phyloP scores from a whole-genome alignment of 345 rosid species.

The Eucalyptus fibrosa region DNA sequence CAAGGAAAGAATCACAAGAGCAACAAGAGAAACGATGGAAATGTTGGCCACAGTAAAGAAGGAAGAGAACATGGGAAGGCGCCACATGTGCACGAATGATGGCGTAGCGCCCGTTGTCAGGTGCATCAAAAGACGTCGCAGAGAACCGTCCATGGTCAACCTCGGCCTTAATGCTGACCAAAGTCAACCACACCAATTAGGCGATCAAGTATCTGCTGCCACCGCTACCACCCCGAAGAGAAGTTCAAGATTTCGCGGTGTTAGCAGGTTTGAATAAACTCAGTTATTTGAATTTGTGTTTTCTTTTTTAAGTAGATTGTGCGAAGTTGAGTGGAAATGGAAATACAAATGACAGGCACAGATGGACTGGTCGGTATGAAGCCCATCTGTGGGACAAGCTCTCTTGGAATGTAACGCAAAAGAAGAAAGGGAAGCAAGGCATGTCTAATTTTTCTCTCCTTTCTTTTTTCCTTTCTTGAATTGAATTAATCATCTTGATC shows the following conservation, averaged over 20 bases:
- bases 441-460: not conserved
- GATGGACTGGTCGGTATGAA: slow-evolving; percentile 62
- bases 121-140: slow-evolving; percentile 29
- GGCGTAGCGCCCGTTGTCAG: not conserved
- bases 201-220: slow-evolving; percentile 13
- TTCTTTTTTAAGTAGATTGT: not conserved
- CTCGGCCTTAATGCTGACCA: not conserved
- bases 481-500: not conserved
- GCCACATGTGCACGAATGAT: not conserved
- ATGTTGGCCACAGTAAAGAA: slow-evolving; percentile 11
- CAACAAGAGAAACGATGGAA: slow-evolving; percentile 5
- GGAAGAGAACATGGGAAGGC: slow-evolving; percentile 16
- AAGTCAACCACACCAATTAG: slow-evolving; percentile 6
- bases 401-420: slow-evolving; percentile 57
- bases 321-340: not conserved
- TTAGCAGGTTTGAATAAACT: slow-evolving; percentile 25
- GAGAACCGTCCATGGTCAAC: slow-evolving; percentile 9
- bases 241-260: slow-evolving; percentile 65
- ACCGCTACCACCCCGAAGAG: slow-evolving; percentile 43
- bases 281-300: not conserved
- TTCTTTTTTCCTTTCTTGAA: not conserved
- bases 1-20: not conserved
- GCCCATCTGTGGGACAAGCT: slow-evolving; percentile 71
- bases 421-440: slow-evolving; percentile 72
- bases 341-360: slow-evolving; percentile 18